These are phyloP conservation scores for Colletotrichum caudatum DNA, from an alignment of 2,329 filamentous ascomycete species.

Conservation along the genomic window DNA sequence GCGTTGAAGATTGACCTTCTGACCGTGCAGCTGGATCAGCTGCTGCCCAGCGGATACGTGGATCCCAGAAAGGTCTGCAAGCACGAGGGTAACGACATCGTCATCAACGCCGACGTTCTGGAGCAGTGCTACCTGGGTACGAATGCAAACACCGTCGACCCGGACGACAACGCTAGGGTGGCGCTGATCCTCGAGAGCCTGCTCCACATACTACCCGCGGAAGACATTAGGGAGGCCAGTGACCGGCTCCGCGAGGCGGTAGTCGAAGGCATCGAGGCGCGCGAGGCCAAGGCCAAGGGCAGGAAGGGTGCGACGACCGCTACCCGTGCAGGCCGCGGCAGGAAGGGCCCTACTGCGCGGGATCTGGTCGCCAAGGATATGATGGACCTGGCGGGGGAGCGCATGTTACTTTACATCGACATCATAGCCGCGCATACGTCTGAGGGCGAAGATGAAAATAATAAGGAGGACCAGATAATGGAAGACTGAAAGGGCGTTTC, in stretches of 20 bases:
- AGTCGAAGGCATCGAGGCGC: constrained; percentile 61
- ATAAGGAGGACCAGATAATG: constrained; percentile 27
- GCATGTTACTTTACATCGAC: constrained; percentile 50
- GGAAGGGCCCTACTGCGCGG: constrained; percentile 47
- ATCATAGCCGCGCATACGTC: constrained; percentile 27
- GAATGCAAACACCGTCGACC: constrained; percentile 69
- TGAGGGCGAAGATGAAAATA: background rate
- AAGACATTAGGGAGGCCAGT: constrained; percentile 52
- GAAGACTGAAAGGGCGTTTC: constrained; percentile 9
- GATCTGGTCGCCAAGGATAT: constrained; percentile 59
- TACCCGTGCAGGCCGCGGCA: constrained; percentile 19
- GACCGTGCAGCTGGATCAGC: constrained; percentile 55
- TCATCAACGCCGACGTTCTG: constrained; percentile 60
- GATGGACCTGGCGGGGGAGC: constrained; percentile 58
- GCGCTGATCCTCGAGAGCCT: constrained; percentile 76
- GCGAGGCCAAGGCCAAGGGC: constrained; percentile 59
- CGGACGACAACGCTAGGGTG: constrained; percentile 79
- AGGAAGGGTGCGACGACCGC: constrained; percentile 52
- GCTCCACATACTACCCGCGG: constrained; percentile 64
- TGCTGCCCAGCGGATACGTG: constrained; percentile 57
- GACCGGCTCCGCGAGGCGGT: constrained; percentile 54
- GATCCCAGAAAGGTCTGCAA: constrained; percentile 56
- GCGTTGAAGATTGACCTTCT: constrained; percentile 37
- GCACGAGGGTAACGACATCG: constrained; percentile 49
- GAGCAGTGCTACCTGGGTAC: constrained; percentile 73